Conservation (phyloP, 768 basidiomycete genomes). For the Strobilomyces confusus region DNA sequence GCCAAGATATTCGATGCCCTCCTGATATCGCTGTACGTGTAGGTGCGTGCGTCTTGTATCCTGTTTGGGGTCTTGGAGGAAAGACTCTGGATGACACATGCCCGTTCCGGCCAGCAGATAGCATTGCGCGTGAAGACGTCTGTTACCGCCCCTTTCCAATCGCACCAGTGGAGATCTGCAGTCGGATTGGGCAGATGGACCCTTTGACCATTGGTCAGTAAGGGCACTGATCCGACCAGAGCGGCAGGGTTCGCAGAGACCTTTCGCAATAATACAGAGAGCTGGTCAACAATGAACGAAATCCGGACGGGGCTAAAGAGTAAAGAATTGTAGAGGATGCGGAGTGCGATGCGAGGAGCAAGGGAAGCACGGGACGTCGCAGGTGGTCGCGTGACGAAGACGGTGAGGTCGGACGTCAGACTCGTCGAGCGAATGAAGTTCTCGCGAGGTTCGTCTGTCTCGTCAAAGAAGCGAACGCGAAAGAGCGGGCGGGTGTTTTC, state of each 20-base stretch:
- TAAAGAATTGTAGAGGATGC: slow-evolving; percentile 91
- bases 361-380: slow-evolving; percentile 65
- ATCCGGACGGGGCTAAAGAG: slow-evolving; percentile 83
- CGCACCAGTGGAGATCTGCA: slow-evolving; percentile 93
- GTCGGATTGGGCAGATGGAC: slow-evolving; percentile 75
- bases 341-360: slow-evolving; percentile 71
- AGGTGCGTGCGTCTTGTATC: slow-evolving; percentile 53
- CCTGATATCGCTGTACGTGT: slow-evolving; percentile 78
- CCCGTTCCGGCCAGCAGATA: slow-evolving; percentile 66
- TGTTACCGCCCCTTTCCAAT: slow-evolving; percentile 95
- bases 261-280: slow-evolving; percentile 71
- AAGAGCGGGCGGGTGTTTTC: slow-evolving; percentile 64
- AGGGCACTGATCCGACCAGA: slow-evolving; percentile 72
- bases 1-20: slow-evolving; percentile 85
- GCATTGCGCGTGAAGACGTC: slow-evolving; percentile 93
- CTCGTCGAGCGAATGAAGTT: slow-evolving; percentile 77
- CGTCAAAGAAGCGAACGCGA: slow-evolving; percentile 95
- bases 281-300: slow-evolving; percentile 76
- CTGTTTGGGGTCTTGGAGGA: slow-evolving; percentile 36
- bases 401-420: slow-evolving; percentile 86
- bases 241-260: slow-evolving; percentile 64
- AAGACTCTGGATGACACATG: slow-evolving; percentile 84
- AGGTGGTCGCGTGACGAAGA: slow-evolving; percentile 78
- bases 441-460: slow-evolving; percentile 70
- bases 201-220: slow-evolving; percentile 71